Evolutionary conservation across 805 yeast species (phyloP).

Genomic region (Candida succiphila): DNA sequence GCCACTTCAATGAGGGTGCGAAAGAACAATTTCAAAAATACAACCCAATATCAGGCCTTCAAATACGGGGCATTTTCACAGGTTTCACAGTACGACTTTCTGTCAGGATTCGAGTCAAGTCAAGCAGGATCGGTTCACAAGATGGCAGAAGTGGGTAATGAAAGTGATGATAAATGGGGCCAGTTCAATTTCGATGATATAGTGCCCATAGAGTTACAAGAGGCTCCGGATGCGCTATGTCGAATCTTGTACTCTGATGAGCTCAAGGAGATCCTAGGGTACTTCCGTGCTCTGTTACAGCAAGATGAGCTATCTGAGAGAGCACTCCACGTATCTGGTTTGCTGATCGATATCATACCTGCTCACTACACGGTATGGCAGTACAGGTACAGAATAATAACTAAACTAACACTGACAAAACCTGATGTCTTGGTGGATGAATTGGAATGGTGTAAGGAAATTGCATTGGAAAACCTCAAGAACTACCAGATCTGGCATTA

Average conservation of each 20-base stretch:
- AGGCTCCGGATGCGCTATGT: conserved; percentile 28
- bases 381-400: conserved; percentile 47
- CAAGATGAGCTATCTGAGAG: conserved; percentile 57
- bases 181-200: neutral
- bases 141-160: too few species aligned
- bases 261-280: conserved; percentile 52
- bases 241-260: conserved; percentile 66
- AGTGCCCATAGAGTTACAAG: conserved; percentile 1
- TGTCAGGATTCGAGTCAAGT: too few species aligned
- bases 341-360: conserved; percentile 59
- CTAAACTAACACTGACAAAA: conserved; percentile 23
- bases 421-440: conserved; percentile 40
- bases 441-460: conserved; percentile 67
- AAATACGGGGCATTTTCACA: too few species aligned
- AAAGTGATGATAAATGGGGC: too few species aligned
- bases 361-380: conserved; percentile 93
- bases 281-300: conserved; percentile 49
- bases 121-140: too few species aligned
- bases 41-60: too few species aligned
- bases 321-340: conserved; percentile 56
- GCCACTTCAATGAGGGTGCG: too few species aligned
- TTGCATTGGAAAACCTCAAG: conserved; percentile 72
- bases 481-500: conserved; percentile 98
- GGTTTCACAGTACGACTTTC: too few species aligned
- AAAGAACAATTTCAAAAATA: too few species aligned